phyloP scores from a whole-genome alignment of 179 eudicot genomes.

The Actinidia arguta region DNA sequence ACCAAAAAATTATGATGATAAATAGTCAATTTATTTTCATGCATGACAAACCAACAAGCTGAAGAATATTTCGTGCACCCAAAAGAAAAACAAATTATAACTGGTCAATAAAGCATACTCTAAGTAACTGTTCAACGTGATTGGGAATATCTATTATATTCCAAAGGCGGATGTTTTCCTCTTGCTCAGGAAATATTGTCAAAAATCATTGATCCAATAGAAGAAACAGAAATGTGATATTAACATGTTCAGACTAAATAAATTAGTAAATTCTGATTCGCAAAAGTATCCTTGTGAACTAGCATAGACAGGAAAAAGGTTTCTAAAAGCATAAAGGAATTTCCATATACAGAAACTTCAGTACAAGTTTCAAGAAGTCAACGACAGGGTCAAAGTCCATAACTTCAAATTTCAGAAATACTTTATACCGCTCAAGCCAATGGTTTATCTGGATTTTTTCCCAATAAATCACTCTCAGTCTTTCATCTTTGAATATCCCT shows the following conservation, averaged over 20 bases:
- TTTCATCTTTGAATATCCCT: background rate
- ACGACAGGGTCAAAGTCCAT: too few species aligned
- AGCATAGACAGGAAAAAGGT: background rate
- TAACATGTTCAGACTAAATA: background rate
- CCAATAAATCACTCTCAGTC: too few species aligned
- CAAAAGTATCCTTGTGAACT: background rate
- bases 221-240: background rate
- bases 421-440: background rate
- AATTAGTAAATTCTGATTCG: background rate
- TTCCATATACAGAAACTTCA: too few species aligned
- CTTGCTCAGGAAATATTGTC: background rate
- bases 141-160: background rate
- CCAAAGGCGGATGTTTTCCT: background rate
- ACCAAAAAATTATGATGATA: background rate
- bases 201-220: background rate
- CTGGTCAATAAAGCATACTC: background rate
- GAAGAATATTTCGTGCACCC: background rate
- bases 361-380: too few species aligned
- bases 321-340: background rate
- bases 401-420: background rate
- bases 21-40: background rate
- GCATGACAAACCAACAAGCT: background rate
- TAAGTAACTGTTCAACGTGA: background rate
- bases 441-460: background rate
- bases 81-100: background rate